A percentile compares a stretch with the other conserved stretches of the same genome.
These are phyloP conservation scores for Pyrenophora graminea DNA, from an alignment of 2,329 filamentous ascomycete species.

Conservation along the genomic window DNA sequence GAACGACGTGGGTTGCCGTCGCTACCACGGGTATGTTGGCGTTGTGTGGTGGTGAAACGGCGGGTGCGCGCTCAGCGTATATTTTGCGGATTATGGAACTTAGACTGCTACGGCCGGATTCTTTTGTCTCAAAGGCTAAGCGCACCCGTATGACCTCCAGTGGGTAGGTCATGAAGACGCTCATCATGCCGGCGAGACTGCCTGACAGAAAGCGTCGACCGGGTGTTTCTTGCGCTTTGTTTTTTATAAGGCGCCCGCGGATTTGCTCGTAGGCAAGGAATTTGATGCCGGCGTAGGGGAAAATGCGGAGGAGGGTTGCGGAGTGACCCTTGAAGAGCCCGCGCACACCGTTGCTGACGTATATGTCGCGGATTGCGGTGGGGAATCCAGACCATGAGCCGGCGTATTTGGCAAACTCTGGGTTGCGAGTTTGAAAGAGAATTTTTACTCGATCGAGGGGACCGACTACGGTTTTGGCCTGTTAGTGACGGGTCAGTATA, in stretches of 20 bases:
- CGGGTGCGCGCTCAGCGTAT: constrained; percentile 70
- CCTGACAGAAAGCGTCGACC: constrained; percentile 75
- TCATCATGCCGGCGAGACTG: constrained; percentile 79
- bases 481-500: constrained; percentile 17
- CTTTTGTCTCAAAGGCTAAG: constrained; percentile 90
- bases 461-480: constrained; percentile 95
- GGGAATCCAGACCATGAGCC: constrained; percentile 84
- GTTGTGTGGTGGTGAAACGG: constrained; percentile 27
- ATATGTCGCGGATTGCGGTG: constrained; percentile 83
- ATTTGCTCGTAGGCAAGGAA: constrained; percentile 98
- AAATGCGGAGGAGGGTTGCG: constrained; percentile 89
- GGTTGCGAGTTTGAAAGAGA: constrained; percentile 93
- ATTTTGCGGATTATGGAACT: constrained; percentile 81
- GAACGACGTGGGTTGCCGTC: constrained; percentile 51
- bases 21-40: constrained; percentile 49
- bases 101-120: constrained; percentile 70
- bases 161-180: constrained; percentile 95
- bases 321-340: constrained; percentile 94
- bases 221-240: constrained; percentile 75
- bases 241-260: constrained; percentile 74
- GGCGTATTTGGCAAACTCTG: constrained; percentile 90
- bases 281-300: constrained; percentile 96
- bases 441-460: constrained; percentile 98
- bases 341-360: constrained; percentile 69
- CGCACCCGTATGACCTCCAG: constrained; percentile 91